Evolutionary conservation across 2,329 filamentous ascomycete genomes (phyloP).

Genomic region (Apiospora malaysiana): DNA sequence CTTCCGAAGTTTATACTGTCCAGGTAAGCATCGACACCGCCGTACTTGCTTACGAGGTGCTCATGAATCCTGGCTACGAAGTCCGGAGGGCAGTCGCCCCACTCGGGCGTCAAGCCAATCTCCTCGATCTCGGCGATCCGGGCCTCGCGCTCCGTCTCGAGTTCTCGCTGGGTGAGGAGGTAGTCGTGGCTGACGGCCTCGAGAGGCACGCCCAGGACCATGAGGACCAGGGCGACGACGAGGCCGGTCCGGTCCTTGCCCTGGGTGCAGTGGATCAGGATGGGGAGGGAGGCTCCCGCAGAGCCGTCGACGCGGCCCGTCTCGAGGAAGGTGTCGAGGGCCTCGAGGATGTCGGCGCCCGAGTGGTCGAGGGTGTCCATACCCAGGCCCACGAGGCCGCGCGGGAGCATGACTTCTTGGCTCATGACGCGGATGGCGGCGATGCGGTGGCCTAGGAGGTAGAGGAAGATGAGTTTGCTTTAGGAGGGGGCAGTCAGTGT

Average conservation of each 20-base stretch:
- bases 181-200: slow-evolving; percentile 76
- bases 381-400: slow-evolving; percentile 74
- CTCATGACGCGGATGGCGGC: slow-evolving; percentile 74
- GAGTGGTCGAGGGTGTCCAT: slow-evolving; percentile 73
- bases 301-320: too few species aligned
- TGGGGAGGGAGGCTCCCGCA: slow-evolving; percentile 56
- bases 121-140: slow-evolving; percentile 71
- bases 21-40: slow-evolving; percentile 71
- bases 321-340: slow-evolving; percentile 56
- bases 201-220: slow-evolving; percentile 64
- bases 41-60: slow-evolving; percentile 67
- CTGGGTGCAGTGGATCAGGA: slow-evolving; percentile 83
- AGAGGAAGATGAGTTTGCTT: slow-evolving; percentile 65
- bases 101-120: slow-evolving; percentile 76
- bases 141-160: slow-evolving; percentile 63
- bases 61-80: slow-evolving; percentile 65
- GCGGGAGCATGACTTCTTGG: slow-evolving; percentile 71
- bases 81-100: slow-evolving; percentile 67
- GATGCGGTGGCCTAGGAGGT: slow-evolving; percentile 65
- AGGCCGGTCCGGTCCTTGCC: slow-evolving; percentile 87
- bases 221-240: slow-evolving; percentile 69
- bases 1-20: slow-evolving; percentile 63
- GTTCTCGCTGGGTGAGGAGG: slow-evolving; percentile 62
- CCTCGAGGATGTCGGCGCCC: slow-evolving; percentile 62
- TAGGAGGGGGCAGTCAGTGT: background rate